A percentile compares a stretch with the other conserved stretches of the same genome.
phyloP scores from a whole-genome alignment of 2,329 filamentous ascomycete genomes.

The Cercospora janseana region DNA sequence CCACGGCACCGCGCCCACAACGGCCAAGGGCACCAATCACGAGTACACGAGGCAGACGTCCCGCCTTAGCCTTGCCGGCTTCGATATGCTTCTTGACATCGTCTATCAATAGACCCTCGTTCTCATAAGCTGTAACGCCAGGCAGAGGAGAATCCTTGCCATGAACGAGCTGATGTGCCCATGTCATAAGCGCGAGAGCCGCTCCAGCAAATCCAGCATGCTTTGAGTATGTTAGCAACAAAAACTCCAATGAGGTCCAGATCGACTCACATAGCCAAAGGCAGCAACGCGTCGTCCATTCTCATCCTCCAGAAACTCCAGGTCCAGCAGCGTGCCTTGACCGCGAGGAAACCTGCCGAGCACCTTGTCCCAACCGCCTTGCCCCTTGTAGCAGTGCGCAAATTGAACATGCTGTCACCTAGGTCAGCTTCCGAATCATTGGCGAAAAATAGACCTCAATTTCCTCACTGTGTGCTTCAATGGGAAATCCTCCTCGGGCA shows the following conservation, averaged over 20 bases:
- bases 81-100: slow-evolving; percentile 72
- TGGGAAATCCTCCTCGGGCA: slow-evolving; percentile 58
- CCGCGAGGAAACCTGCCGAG: slow-evolving; percentile 77
- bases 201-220: slow-evolving; percentile 71
- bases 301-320: slow-evolving; percentile 79
- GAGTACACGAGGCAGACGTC: slow-evolving; percentile 69
- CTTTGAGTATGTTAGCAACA: slow-evolving; percentile 46
- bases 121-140: slow-evolving; percentile 66
- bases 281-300: slow-evolving; percentile 68
- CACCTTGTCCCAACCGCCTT: slow-evolving; percentile 74
- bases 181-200: slow-evolving; percentile 67
- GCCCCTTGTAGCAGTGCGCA: slow-evolving; percentile 47
- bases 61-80: slow-evolving; percentile 64
- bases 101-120: slow-evolving; percentile 69
- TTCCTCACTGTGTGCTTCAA: slow-evolving; percentile 65
- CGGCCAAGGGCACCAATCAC: slow-evolving; percentile 77
- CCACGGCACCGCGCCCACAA: slow-evolving; percentile 80
- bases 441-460: too few relatives aligned
- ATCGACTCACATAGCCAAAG: slow-evolving; percentile 54
- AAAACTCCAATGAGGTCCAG: too few relatives aligned
- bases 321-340: slow-evolving; percentile 73
- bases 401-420: slow-evolving; percentile 39
- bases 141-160: slow-evolving; percentile 65
- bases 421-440: slow-evolving; percentile 3
- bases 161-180: slow-evolving; percentile 78